Conservation (phyloP, 1,284 basidiomycete genomes). For the Ustilago curta region DNA sequence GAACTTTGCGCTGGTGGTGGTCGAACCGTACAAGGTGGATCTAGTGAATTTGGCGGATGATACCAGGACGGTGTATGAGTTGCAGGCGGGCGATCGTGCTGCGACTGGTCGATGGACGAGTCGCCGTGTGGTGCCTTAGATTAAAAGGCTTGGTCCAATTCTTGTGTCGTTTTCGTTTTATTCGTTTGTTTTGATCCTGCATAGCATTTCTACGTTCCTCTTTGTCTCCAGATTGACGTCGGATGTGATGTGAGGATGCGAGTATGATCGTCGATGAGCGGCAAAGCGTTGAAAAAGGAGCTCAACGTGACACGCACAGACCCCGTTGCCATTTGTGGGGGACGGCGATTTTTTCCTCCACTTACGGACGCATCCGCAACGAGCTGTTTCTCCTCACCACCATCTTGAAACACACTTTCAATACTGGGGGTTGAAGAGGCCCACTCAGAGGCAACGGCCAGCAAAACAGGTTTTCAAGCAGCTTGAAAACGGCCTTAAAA, state of each 20-base stretch:
- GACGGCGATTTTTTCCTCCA: too few species aligned
- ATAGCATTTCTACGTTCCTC: neutral
- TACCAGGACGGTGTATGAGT: conserved; percentile 60
- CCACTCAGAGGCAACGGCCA: too few species aligned
- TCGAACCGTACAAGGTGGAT: conserved; percentile 68
- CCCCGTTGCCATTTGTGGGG: too few species aligned
- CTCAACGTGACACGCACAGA: too few species aligned
- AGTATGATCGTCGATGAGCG: too few species aligned
- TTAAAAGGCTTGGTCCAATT: neutral
- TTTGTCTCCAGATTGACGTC: neutral
- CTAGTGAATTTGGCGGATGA: conserved; percentile 64
- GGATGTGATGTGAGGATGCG: neutral
- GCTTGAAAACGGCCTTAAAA: neutral
- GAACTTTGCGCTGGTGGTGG: conserved; percentile 66
- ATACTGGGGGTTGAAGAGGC: too few species aligned
- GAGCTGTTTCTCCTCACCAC: too few species aligned
- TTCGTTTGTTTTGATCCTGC: neutral
- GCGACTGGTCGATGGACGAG: conserved; percentile 58
- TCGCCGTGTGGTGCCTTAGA: conserved; percentile 62
- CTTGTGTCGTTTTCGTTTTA: too few species aligned
- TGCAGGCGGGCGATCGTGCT: conserved; percentile 34
- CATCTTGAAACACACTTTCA: too few species aligned
- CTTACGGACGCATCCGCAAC: too few species aligned
- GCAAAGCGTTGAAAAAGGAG: too few species aligned
- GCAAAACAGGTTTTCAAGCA: neutral